phyloP scores from a whole-genome alignment of 2,329 filamentous ascomycete species.

The Apiospora aurea region DNA sequence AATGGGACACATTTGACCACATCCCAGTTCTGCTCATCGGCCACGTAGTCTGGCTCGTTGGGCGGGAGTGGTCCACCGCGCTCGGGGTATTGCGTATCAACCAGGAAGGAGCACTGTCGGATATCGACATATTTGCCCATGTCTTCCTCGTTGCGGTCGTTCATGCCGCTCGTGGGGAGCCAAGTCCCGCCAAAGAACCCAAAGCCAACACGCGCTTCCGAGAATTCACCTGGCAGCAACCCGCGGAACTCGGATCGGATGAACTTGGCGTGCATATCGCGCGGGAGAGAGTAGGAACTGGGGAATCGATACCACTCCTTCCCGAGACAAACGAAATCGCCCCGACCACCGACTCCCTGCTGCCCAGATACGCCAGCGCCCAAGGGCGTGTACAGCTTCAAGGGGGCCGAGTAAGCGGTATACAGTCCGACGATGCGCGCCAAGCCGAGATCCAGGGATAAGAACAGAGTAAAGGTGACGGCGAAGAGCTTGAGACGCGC shows the following conservation, averaged over 20 bases:
- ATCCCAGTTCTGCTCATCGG: constrained; percentile 80
- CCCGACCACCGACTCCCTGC: constrained; percentile 59
- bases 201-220: constrained; percentile 72
- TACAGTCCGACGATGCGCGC: constrained; percentile 79
- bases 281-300: constrained; percentile 87
- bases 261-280: constrained; percentile 86
- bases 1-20: constrained; percentile 77
- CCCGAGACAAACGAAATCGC: constrained; percentile 82
- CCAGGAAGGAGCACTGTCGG: constrained; percentile 78
- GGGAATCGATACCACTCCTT: constrained; percentile 99
- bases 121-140: constrained; percentile 84
- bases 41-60: constrained; percentile 81
- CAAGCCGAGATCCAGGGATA: constrained; percentile 70
- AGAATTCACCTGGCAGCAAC: constrained; percentile 88
- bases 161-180: constrained; percentile 83
- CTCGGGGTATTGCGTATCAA: constrained; percentile 83
- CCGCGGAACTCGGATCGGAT: constrained; percentile 90
- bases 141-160: constrained; percentile 90
- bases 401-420: constrained; percentile 82
- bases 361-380: constrained; percentile 58
- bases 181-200: constrained; percentile 86
- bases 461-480: constrained; percentile 66
- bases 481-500: constrained; percentile 74
- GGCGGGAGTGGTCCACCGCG: constrained; percentile 59
- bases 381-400: constrained; percentile 74